A percentile compares a stretch with the other conserved stretches of the same genome.
Evolutionary conservation across 2,329 filamentous ascomycete species (phyloP).

Genomic region (Ceratocystis lukuohia): DNA sequence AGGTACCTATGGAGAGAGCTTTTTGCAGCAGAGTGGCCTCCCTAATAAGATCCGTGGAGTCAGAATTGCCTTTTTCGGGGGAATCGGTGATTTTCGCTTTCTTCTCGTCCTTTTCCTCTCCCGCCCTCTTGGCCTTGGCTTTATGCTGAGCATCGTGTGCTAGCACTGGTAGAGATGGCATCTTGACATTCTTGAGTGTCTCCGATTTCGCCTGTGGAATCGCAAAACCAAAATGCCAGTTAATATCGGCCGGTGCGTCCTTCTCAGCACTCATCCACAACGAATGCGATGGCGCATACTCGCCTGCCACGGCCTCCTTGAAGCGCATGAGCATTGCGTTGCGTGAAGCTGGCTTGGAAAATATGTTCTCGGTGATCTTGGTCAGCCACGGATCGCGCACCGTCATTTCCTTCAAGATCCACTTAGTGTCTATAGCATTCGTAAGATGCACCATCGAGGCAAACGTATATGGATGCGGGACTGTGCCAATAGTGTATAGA

Average conservation of each 20-base stretch:
- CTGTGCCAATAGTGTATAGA: conserved; percentile 69
- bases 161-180: conserved; percentile 33
- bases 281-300: conserved; percentile 43
- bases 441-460: conserved; percentile 52
- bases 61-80: conserved; percentile 31
- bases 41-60: conserved; percentile 28
- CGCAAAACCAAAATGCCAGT: conserved; percentile 81
- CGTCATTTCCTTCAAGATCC: conserved; percentile 50
- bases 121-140: conserved; percentile 9
- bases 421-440: conserved; percentile 46
- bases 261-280: conserved; percentile 71
- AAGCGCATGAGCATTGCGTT: conserved; percentile 56
- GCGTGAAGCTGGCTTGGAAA: conserved; percentile 36
- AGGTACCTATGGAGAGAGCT: conserved; percentile 36
- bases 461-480: conserved; percentile 85
- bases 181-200: conserved; percentile 17
- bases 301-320: conserved; percentile 68
- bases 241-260: conserved; percentile 53
- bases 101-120: not conserved
- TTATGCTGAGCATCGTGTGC: conserved; percentile 23
- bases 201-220: conserved; percentile 42
- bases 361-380: conserved; percentile 54
- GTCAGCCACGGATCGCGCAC: conserved; percentile 67
- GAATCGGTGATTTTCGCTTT: not conserved
- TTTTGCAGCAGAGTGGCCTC: conserved; percentile 42